These are phyloP conservation scores for Pseudogymnoascus sp. DNA, from an alignment of 2,329 filamentous ascomycete genomes.

Conservation along the genomic window DNA sequence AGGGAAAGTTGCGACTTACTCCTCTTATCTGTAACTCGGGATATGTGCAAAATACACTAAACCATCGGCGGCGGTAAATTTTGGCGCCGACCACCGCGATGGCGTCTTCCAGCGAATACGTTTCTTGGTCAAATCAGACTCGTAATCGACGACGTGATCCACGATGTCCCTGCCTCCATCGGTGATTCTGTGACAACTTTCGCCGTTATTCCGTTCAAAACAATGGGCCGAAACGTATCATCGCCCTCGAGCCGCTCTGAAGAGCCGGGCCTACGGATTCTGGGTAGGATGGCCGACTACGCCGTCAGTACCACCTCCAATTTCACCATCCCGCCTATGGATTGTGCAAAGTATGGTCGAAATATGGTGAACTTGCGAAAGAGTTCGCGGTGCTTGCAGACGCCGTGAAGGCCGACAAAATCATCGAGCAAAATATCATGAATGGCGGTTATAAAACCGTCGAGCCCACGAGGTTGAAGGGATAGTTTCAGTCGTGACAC, in stretches of 20 bases:
- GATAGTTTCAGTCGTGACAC: neutral
- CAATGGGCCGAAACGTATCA: neutral
- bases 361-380: neutral
- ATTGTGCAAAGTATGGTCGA: neutral
- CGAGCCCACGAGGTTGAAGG: neutral
- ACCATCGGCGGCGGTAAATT: neutral
- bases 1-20: slow-evolving; percentile 6
- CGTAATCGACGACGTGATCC: slow-evolving; percentile 8
- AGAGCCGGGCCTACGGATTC: neutral
- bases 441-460: neutral
- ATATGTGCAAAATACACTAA: neutral
- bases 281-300: neutral
- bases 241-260: neutral
- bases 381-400: neutral
- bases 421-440: neutral
- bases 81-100: neutral
- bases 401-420: slow-evolving; percentile 2
- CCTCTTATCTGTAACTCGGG: neutral
- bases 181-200: neutral
- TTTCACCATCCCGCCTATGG: neutral
- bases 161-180: neutral
- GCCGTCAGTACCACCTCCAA: neutral
- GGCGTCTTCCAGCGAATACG: neutral
- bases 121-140: neutral
- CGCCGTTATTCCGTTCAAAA: neutral